Percentiles rank a stretch among this genome's conserved stretches.
phyloP scores from a whole-genome alignment of 495 filamentous ascomycete species.

The Terfezia boudieri region DNA sequence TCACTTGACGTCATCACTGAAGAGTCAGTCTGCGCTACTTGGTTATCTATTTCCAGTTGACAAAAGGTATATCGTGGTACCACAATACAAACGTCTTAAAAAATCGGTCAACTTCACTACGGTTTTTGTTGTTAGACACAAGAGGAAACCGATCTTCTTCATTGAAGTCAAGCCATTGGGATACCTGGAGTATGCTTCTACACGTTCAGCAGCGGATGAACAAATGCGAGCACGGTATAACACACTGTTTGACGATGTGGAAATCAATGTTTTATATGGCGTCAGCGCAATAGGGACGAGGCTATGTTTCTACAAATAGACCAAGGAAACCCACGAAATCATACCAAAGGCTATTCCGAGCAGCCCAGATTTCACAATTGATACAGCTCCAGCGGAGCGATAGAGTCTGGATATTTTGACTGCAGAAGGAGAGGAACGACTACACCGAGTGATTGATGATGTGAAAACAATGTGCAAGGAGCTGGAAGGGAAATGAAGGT shows the following conservation, averaged over 20 bases:
- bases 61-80: neutral
- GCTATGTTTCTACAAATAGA: neutral
- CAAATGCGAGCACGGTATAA: neutral
- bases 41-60: constrained; percentile 2
- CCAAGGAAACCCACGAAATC: neutral
- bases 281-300: neutral
- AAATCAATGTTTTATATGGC: neutral
- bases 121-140: neutral
- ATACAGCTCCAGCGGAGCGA: neutral
- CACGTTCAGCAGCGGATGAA: neutral
- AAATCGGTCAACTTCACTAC: constrained; percentile 1
- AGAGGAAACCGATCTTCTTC: neutral
- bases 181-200: neutral
- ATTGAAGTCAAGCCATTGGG: neutral
- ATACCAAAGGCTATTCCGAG: neutral
- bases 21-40: neutral
- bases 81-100: constrained; percentile 1
- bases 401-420: neutral
- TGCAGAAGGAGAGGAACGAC: neutral
- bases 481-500: no score
- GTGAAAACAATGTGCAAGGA: neutral
- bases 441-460: neutral
- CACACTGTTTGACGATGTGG: neutral
- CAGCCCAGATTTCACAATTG: neutral
- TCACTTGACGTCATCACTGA: no score